Base-by-base conservation (phyloP, 495 filamentous ascomycete genomes). In the Penicillium roqueforti region DNA sequence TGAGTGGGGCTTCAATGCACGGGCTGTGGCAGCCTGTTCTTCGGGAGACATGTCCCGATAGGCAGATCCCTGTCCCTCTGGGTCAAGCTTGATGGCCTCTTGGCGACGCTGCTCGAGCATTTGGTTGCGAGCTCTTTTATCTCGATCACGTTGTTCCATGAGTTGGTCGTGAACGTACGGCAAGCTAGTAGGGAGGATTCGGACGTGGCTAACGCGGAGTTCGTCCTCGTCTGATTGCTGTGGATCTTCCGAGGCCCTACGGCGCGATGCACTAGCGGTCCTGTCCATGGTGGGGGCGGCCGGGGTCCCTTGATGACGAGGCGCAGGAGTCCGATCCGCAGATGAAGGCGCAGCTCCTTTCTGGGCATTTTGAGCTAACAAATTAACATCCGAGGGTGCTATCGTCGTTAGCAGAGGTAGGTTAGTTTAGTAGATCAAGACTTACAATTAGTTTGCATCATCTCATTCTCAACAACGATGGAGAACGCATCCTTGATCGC, bases 401-500 rank as follows among this genome's bases (percentile, higher is more conserved):
- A 18, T 45, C 16, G 36, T 37, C 20, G 45, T 61, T 56, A 65
- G 65, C 57, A 58, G 28, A 43, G 31, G 8, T 14, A n/a, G 16
- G 37, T 29, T 3, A 1, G 41, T 5, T 44, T 28, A 11, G 16
- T 19, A 23, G 16, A 29, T 3, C 13, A 42, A 19, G 18, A 68
- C 78, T 73, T 57, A 95, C 91, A 91, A 69, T 90, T 95, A 29
- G 83, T 86, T 63, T 90, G 88, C 95, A 97, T 97, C 64, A 98
- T 82, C 68, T 96, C 91, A 69, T 98, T 97, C 72, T 98, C 93
- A 45, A 92, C 83, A 28, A 97, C 90, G 62, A 98, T 97, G 70
- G 95, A 84, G 70, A 97, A 98, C 13, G 93, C 93, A 77, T 98
- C 93, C 68, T 98, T 98, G 74, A 98, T 96, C 13, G 95, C 91